Evolutionary conservation across 139 green algal genomes (phyloP), one percentile per base, ranked within the genome.

Genomic region (Chlamydomonas schloesseri): DNA sequence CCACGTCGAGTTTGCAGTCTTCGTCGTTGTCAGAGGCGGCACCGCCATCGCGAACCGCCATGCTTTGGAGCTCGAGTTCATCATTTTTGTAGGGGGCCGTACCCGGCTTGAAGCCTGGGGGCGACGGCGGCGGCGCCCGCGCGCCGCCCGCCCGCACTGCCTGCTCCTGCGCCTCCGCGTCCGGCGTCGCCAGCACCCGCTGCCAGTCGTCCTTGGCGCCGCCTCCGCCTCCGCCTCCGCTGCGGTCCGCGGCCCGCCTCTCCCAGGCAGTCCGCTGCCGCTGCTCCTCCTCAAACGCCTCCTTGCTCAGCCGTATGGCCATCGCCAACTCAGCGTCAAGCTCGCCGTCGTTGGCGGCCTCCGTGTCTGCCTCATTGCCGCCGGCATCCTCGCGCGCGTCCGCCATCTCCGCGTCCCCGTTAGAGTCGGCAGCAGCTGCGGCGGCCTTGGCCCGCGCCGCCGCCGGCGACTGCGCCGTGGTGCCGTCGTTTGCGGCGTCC

Each of bases 261-360:
- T 33, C 55, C n/a, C 6, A 50, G 6, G 20, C 8, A 23, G 42
- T 42, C 14, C 60, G 60, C 34, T 26, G 58, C 36, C 20, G 34
- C 67, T 85, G 57, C 68, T 85, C 79, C 37, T 34, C 24, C 29
- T 46, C 62, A 18, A 55, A 78, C 1, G 68, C 62, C 80, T 47
- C 33, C 69, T 78, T 58, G 80, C 67, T 78, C 50, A 60, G 31
- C 68, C 68, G 31, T 17, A 78, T 13, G 13, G 33, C 80, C 47
- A 24, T 15, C 42, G 1, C 20, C 23, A 84, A 14, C 10, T 84
- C 78, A 42, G 24, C 14, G 11, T 73, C 68, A 1, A n/a, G 10
- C 33, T 50, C 68, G 68, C 33, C 33, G 20, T 13, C 68, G 33
- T 18, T 34, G 2, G 17, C 68, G 68, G 5, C 68, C 26, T 69